These are phyloP conservation scores for Kwoniella europaea DNA, from an alignment of 768 basidiomycete species.

Conservation along the genomic window DNA sequence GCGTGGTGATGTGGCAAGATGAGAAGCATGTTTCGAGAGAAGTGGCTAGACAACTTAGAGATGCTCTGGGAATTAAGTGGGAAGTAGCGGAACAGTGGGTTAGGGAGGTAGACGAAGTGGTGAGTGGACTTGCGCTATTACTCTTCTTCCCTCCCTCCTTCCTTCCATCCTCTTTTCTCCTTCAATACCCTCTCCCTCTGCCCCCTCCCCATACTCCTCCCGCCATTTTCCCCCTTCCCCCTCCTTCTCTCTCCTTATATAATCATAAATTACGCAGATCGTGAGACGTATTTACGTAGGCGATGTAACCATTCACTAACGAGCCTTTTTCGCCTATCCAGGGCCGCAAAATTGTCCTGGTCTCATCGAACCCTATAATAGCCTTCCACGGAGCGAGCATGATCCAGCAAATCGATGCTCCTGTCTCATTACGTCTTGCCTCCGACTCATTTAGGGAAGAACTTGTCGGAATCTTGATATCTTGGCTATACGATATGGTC, in stretches of 20 bases:
- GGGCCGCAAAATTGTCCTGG: constrained; percentile 83
- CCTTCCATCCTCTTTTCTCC: no score
- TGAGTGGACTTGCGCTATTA: constrained; percentile 23
- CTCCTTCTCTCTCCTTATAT: no score
- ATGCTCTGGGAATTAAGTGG: constrained; percentile 47
- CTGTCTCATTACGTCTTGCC: constrained; percentile 83
- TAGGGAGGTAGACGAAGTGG: constrained; percentile 47
- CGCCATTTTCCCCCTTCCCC: no score
- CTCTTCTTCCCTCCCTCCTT: no score
- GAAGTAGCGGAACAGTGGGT: constrained; percentile 39
- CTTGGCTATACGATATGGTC: constrained; percentile 50
- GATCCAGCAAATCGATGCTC: constrained; percentile 85
- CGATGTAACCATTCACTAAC: no score
- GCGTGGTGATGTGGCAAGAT: constrained; percentile 87
- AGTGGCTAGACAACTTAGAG: constrained; percentile 63
- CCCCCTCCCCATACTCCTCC: no score
- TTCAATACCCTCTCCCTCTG: no score
- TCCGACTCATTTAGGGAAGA: constrained; percentile 89
- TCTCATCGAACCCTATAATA: constrained; percentile 63
- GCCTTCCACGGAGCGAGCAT: constrained; percentile 78
- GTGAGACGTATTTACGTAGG: no score
- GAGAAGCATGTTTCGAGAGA: constrained; percentile 95
- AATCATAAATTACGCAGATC: no score
- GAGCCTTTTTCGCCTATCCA: constrained; percentile 16
- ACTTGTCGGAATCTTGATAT: constrained; percentile 75